phyloP scores from a whole-genome alignment of 2,329 filamentous ascomycete genomes.

The Drechslerella coelobrocha region DNA sequence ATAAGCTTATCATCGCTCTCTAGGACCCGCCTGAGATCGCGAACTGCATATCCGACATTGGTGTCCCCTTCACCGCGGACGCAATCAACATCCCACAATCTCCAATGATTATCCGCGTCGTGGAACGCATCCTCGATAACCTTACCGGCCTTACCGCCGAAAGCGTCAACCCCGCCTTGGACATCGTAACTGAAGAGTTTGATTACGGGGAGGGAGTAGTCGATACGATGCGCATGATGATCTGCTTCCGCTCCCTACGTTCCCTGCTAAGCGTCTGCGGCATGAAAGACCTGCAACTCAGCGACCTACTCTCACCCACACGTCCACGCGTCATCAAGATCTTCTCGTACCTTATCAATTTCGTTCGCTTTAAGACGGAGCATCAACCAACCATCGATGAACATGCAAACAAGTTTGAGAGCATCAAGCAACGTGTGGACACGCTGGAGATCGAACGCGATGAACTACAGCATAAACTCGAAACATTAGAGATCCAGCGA shows the following conservation, averaged over 20 bases:
- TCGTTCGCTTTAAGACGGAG: conserved; percentile 85
- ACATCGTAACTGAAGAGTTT: conserved; percentile 82
- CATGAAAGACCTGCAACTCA: conserved; percentile 90
- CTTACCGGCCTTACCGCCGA: conserved; percentile 93
- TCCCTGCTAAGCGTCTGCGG: conserved; percentile 84
- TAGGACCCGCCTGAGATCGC: conserved; percentile 74
- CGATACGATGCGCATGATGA: conserved; percentile 93
- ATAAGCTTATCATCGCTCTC: conserved; percentile 58
- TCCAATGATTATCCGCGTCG: conserved; percentile 93
- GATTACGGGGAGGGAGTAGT: conserved; percentile 83
- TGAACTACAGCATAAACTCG: conserved; percentile 78
- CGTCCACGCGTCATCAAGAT: conserved; percentile 91
- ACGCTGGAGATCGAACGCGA: conserved; percentile 84
- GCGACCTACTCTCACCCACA: conserved; percentile 87
- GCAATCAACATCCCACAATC: conserved; percentile 95
- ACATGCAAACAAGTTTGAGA: conserved; percentile 89
- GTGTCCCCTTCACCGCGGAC: conserved; percentile 81
- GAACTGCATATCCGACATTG: conserved; percentile 95
- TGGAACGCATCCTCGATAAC: conserved; percentile 95
- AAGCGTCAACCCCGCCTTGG: conserved; percentile 93
- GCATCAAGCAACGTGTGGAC: conserved; percentile 86
- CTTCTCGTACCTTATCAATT: conserved; percentile 98
- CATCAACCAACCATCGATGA: conserved; percentile 89
- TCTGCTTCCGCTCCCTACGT: conserved; percentile 85
- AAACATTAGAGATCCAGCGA: conserved; percentile 80